phyloP scores from a whole-genome alignment of 2,329 filamentous ascomycete genomes.

The Capronia americana region DNA sequence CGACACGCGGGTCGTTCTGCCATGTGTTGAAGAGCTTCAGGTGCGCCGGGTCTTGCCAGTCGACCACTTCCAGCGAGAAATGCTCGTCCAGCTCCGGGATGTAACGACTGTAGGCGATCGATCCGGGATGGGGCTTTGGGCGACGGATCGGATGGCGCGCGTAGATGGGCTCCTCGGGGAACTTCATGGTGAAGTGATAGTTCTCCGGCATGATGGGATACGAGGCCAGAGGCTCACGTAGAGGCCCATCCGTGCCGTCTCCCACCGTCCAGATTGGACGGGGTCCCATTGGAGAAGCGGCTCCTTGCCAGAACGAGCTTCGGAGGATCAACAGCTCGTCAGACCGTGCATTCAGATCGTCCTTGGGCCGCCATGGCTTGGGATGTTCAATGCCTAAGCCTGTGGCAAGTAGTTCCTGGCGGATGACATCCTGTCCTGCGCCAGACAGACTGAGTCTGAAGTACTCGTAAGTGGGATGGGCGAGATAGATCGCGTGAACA shows the following conservation, averaged over 20 bases:
- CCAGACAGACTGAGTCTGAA: slow-evolving; percentile 47
- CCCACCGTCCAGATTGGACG: slow-evolving; percentile 63
- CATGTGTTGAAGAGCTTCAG: slow-evolving; percentile 76
- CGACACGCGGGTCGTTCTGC: slow-evolving; percentile 84
- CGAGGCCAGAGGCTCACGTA: slow-evolving; percentile 50
- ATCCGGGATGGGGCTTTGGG: slow-evolving; percentile 73
- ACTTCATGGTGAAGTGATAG: slow-evolving; percentile 49
- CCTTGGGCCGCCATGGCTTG: slow-evolving; percentile 44
- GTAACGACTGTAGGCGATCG: slow-evolving; percentile 77
- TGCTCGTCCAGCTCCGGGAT: slow-evolving; percentile 77
- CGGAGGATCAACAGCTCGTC: slow-evolving; percentile 58
- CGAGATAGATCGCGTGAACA: slow-evolving; percentile 48
- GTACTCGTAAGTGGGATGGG: slow-evolving; percentile 44
- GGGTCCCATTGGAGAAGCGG: slow-evolving; percentile 70
- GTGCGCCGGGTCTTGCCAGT: slow-evolving; percentile 69
- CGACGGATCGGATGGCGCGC: slow-evolving; percentile 74
- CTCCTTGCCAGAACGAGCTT: slow-evolving; percentile 72
- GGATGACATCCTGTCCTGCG: slow-evolving; percentile 39
- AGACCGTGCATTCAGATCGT: slow-evolving; percentile 10
- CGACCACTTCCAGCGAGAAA: slow-evolving; percentile 76
- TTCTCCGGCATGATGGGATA: slow-evolving; percentile 50
- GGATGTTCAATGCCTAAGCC: slow-evolving; percentile 55
- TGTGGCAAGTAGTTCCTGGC: slow-evolving; percentile 43
- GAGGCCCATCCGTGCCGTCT: slow-evolving; percentile 33
- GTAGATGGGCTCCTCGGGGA: slow-evolving; percentile 56